A percentile compares a stretch with the other conserved stretches of the same genome.
Conservation (phyloP, 2,329 filamentous ascomycete species). For the Fusarium nurragi region DNA sequence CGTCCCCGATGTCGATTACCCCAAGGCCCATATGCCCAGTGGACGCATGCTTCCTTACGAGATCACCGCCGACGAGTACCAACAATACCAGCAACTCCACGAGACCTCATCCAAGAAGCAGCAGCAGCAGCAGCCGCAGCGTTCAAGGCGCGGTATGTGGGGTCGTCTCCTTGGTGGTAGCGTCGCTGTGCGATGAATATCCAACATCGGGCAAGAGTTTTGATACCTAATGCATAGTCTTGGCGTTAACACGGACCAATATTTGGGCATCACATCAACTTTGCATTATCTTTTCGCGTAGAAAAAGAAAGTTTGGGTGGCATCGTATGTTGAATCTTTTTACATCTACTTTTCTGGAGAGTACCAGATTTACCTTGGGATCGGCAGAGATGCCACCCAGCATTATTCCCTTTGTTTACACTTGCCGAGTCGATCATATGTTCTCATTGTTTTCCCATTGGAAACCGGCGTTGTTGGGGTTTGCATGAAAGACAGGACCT, state of each 20-base stretch:
- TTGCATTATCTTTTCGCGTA: slow-evolving; percentile 26
- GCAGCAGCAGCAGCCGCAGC: slow-evolving; percentile 58
- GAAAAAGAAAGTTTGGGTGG: slow-evolving; percentile 39
- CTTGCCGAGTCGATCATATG: not conserved
- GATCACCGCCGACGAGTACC: slow-evolving; percentile 63
- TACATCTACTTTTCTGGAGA: slow-evolving; percentile 24
- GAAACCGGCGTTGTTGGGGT: slow-evolving; percentile 24
- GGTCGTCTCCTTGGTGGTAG: slow-evolving; percentile 62
- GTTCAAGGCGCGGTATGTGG: slow-evolving; percentile 59
- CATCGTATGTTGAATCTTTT: slow-evolving; percentile 25
- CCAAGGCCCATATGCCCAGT: slow-evolving; percentile 48
- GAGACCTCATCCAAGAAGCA: slow-evolving; percentile 58
- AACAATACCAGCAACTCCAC: slow-evolving; percentile 54
- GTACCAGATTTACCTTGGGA: slow-evolving; percentile 37
- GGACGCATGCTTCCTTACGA: slow-evolving; percentile 62
- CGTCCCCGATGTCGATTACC: slow-evolving; percentile 52
- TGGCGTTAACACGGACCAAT: slow-evolving; percentile 39
- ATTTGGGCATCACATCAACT: slow-evolving; percentile 32
- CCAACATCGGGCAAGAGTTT: slow-evolving; percentile 5
- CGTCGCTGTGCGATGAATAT: slow-evolving; percentile 52
- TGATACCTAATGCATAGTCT: slow-evolving; percentile 31
- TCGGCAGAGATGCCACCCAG: slow-evolving; percentile 6
- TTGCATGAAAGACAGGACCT: slow-evolving; percentile 27
- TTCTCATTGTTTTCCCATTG: not conserved
- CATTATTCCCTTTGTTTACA: slow-evolving; percentile 34